A percentile compares a stretch with the other conserved stretches of the same genome.
phyloP scores from a whole-genome alignment of 768 basidiomycete genomes.

The Mrakia blollopis region DNA sequence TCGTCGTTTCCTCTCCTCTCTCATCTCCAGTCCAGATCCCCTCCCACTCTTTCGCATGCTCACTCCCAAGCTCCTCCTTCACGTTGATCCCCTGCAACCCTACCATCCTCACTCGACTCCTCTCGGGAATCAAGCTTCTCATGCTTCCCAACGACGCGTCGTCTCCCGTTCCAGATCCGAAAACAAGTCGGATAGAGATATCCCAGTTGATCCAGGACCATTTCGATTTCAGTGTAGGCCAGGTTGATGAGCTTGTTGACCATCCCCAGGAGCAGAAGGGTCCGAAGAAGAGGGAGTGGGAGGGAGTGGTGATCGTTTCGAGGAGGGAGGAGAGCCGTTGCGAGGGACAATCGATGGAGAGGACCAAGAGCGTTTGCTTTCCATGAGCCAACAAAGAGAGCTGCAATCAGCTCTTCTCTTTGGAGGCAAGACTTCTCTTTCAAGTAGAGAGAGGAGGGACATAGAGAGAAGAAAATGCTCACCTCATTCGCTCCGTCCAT shows the following conservation, averaged over 20 bases:
- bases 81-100: conserved; percentile 6
- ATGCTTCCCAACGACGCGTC: neutral
- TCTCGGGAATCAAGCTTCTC: neutral
- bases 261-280: conserved; percentile 8
- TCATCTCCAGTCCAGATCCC: neutral
- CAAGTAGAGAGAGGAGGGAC: neutral
- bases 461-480: neutral
- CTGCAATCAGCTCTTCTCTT: neutral
- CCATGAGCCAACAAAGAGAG: neutral
- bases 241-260: neutral
- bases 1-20: neutral
- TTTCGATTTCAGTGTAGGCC: neutral
- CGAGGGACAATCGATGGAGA: neutral
- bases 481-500: conserved; percentile 4
- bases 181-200: neutral
- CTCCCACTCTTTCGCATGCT: neutral
- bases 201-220: conserved; percentile 5
- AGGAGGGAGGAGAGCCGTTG: neutral
- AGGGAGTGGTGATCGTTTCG: neutral
- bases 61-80: neutral
- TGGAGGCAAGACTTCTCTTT: neutral
- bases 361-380: neutral
- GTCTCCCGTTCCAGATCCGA: neutral
- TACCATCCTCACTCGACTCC: neutral
- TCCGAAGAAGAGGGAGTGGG: neutral